These are phyloP conservation scores for Papiliotrema nemorosa DNA, from an alignment of 1,284 basidiomycete genomes.

Conservation along the genomic window DNA sequence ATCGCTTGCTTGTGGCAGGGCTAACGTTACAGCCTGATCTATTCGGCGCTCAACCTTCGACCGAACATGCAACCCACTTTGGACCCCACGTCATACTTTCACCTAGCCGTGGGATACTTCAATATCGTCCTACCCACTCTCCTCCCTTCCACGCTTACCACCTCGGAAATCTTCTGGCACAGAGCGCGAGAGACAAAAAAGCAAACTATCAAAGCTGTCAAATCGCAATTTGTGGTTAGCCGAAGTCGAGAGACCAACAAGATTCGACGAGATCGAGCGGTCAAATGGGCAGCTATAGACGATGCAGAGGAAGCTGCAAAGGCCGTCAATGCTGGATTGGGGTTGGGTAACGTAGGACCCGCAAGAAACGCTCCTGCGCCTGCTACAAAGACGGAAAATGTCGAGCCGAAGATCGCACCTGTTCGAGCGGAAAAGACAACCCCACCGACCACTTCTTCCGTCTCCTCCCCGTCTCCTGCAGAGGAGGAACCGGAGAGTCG, in stretches of 20 bases:
- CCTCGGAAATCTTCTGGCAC: constrained; percentile 60
- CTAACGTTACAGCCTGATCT: constrained; percentile 63
- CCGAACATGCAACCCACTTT: constrained; percentile 56
- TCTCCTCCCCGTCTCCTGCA: constrained; percentile 3
- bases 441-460: not conserved
- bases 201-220: constrained; percentile 63
- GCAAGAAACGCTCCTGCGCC: not conserved
- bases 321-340: not conserved
- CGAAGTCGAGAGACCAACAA: constrained; percentile 63
- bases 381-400: not conserved
- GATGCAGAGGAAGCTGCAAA: constrained; percentile 49
- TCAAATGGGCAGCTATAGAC: constrained; percentile 66
- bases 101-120: constrained; percentile 72
- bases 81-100: constrained; percentile 51
- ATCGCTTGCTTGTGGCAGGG: too few species aligned
- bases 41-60: constrained; percentile 70
- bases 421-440: not conserved
- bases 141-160: constrained; percentile 52
- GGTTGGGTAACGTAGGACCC: constrained; percentile 5
- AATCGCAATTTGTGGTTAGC: constrained; percentile 59
- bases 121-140: constrained; percentile 70
- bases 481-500: not conserved
- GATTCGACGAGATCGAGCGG: constrained; percentile 59
- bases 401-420: constrained; percentile 1
- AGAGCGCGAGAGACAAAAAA: constrained; percentile 64